Base-by-base conservation (phyloP, 2,329 filamentous ascomycete species). In the Celoporthe dispersa region DNA sequence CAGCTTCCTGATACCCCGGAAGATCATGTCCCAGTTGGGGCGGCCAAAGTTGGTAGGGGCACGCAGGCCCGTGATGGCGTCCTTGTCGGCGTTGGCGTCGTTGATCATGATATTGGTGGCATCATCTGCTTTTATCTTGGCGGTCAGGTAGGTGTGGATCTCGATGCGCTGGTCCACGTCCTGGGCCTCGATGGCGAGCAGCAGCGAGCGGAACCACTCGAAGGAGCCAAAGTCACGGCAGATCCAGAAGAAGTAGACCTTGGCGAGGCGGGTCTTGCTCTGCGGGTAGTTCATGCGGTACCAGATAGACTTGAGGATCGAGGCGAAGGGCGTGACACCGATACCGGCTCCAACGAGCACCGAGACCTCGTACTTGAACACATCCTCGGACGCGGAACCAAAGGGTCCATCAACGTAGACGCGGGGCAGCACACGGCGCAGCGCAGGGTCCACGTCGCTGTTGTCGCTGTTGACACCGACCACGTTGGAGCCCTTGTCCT, bases 21-120 rank as follows among this genome's bases (percentile, higher is more conserved):
- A 96, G 76, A 97, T 92, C 88, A 93, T 93, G 78, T 96, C 92
- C 93, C 93, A 96, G 81, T 96, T 95, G 22, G 93, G 93, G 33
- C 92, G 86, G 67, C 93, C 93, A 78, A 96, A 94, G 83, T 94
- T 96, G 59, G 93, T 96, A 28, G 92, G 92, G 68, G 92, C 91
- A 64, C 92, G 87, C 39, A 96, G 86, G 68, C 93, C 93, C 0
- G 93, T 96, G 78, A 96, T 94, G 76, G 92, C 90, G 79, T 96
- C 92, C 80, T 91, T 92, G 78, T 95, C 92, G 74, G 91, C 91
- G 77, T 94, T 93, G 78, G 91, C 92, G 76, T 94, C 92, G 82
- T 95, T 94, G 85, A 95, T 94, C 92, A 95, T 95, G 82, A 96
- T 95, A 82, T 96, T 95, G 61, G 92, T 94, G 64, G 92, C 92